Evolutionary conservation across 1,284 basidiomycete genomes (phyloP).

Genomic region (Tranzscheliella williamsii): DNA sequence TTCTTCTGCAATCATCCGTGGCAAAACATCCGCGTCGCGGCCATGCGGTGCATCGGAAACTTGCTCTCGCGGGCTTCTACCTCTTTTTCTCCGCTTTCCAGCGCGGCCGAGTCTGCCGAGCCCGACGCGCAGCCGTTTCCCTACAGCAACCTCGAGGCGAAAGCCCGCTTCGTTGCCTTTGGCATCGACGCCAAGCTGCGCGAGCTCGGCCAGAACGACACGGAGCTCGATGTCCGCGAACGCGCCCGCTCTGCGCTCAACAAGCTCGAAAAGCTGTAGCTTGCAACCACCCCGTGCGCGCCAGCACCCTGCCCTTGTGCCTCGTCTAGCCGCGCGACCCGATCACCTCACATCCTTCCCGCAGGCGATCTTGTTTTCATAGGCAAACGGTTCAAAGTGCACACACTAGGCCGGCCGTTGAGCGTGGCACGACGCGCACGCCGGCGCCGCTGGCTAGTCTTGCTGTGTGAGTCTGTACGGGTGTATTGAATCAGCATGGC

Average conservation of each 20-base stretch:
- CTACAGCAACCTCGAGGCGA: constrained; percentile 15
- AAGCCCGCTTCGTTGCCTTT: constrained; percentile 14
- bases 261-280: constrained; percentile 19
- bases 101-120: neutral
- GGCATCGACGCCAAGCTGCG: constrained; percentile 25
- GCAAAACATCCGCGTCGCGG: constrained; percentile 32
- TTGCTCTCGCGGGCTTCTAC: constrained; percentile 12
- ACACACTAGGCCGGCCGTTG: too few species aligned
- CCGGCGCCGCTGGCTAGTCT: too few species aligned
- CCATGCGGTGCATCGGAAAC: constrained; percentile 27
- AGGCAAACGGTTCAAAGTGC: too few species aligned
- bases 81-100: neutral
- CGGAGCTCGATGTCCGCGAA: constrained; percentile 34
- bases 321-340: too few species aligned
- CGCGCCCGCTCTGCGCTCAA: constrained; percentile 25
- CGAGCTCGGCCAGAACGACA: constrained; percentile 22
- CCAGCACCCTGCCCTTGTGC: too few species aligned
- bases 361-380: too few species aligned
- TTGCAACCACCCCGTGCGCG: too few species aligned
- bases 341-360: too few species aligned
- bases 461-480: too few species aligned
- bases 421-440: too few species aligned
- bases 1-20: constrained; percentile 44
- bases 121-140: neutral
- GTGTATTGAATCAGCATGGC: too few species aligned